phyloP scores from a whole-genome alignment of 2,329 filamentous ascomycete species.

The Claviceps quebecensis region DNA sequence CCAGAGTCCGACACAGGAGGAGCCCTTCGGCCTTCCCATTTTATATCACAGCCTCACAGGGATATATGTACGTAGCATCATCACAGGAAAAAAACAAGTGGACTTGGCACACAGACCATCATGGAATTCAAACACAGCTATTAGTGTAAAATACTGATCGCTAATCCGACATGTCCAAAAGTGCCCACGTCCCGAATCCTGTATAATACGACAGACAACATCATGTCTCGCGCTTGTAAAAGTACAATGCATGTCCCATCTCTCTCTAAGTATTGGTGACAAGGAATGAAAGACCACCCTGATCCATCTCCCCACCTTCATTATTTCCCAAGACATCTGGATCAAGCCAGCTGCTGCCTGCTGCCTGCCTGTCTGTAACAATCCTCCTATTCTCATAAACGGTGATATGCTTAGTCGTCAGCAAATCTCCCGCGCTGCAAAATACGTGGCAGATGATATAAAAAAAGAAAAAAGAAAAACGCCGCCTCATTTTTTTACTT shows the following conservation, averaged over 20 bases:
- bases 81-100: no score
- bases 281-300: neutral
- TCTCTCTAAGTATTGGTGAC: conserved; percentile 7
- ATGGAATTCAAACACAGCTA: neutral
- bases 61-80: neutral
- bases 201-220: conserved; percentile 4
- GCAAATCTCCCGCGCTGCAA: conserved; percentile 4
- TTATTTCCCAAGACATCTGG: conserved; percentile 2
- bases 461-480: conserved; percentile 3
- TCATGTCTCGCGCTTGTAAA: conserved; percentile 7
- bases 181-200: conserved; percentile 1
- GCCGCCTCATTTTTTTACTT: conserved; percentile 2
- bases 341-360: neutral
- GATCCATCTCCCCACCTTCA: conserved; percentile 1
- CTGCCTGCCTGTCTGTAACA: conserved; percentile 1
- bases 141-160: conserved; percentile 8
- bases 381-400: conserved; percentile 5
- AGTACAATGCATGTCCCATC: conserved; percentile 9
- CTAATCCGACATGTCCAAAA: conserved; percentile 9
- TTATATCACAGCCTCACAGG: no score
- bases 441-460: conserved; percentile 1
- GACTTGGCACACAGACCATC: neutral
- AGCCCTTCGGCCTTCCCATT: no score
- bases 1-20: no score
- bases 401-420: conserved; percentile 3